phyloP scores from a whole-genome alignment of 2,329 filamentous ascomycete genomes.

The Nigrograna mackinnonii region DNA sequence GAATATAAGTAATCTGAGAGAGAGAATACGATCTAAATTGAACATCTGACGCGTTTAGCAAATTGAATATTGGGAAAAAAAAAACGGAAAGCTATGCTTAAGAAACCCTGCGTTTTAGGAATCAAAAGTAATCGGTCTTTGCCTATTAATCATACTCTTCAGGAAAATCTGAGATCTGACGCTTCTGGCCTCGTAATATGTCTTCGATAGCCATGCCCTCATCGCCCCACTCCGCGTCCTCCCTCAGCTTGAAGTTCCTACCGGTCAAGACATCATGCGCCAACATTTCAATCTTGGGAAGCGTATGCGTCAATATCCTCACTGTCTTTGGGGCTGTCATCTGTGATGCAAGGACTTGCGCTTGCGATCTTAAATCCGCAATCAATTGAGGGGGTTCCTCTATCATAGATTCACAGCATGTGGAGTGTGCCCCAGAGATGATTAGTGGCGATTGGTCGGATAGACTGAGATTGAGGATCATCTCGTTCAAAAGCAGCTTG shows the following conservation, averaged over 20 bases:
- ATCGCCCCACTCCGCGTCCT: slow-evolving; percentile 21
- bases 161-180: too few species aligned
- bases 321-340: slow-evolving; percentile 22
- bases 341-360: slow-evolving; percentile 19
- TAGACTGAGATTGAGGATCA: slow-evolving; percentile 24
- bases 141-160: too few species aligned
- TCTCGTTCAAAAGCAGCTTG: slow-evolving; percentile 20
- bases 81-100: too few species aligned
- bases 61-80: too few species aligned
- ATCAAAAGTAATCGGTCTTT: too few species aligned
- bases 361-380: slow-evolving; percentile 23
- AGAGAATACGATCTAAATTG: too few species aligned
- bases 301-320: slow-evolving; percentile 21
- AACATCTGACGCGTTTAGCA: too few species aligned
- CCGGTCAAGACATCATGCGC: slow-evolving; percentile 23
- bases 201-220: too few species aligned
- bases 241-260: slow-evolving; percentile 15
- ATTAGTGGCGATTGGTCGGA: slow-evolving; percentile 15
- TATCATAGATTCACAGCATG: slow-evolving; percentile 12
- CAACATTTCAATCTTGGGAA: slow-evolving; percentile 18
- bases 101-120: too few species aligned
- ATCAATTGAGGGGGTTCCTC: slow-evolving; percentile 13
- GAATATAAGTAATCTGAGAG: too few species aligned
- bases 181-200: too few species aligned
- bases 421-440: slow-evolving; percentile 13